Evolutionary conservation across 2,329 filamentous ascomycete species (phyloP), one percentile per base, ranked within the genome.

Genomic region (Didymosphaeria variabile): DNA sequence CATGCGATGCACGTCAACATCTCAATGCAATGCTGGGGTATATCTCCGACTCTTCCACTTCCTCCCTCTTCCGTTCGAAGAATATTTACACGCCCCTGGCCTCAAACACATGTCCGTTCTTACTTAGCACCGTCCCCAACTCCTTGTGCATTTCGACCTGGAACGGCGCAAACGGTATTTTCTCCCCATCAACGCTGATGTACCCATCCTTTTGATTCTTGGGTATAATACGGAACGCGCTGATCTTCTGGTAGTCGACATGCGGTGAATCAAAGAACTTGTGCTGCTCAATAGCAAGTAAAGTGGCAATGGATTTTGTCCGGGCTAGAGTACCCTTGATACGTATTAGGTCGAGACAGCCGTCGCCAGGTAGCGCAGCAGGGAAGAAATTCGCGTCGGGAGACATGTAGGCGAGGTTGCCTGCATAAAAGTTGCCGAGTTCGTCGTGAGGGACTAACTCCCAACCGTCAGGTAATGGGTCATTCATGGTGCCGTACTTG

Each of bases 351-450:
- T 99, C 95, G 80, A 97, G 88, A 64, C 90, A 85, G 12, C 94
- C 95, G 72, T 99, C 95, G 47, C 88, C 88, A 15, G 93, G 91
- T 9, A 94, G 85, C 0, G 94, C 87, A 1, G 92, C 90, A 29
- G 92, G 84, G 84, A 97, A 99, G 82, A 98, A 97, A 72, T 93
- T 93, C 60, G 90, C 86, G 66, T 94, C 90, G 13, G 92, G 86
- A 0, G 94, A 90, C 92, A 99, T 94, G 78, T 91, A 96, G 26
- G 91, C 88, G 90, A 98, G 96, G 76, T 97, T 99, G 63, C 95
- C 95, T 34, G 90, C 91, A 79, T 96, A 98, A 77, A 99, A 97
- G 72, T 92, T 97, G 50, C 93, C 93, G 58, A 99, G 82, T 32
- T 90, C 92, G 64, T 95, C 88, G 64, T 91, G 86, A 0, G 91